Base-by-base conservation (phyloP, 2,329 filamentous ascomycete genomes). In the Microascus cirrosus region DNA sequence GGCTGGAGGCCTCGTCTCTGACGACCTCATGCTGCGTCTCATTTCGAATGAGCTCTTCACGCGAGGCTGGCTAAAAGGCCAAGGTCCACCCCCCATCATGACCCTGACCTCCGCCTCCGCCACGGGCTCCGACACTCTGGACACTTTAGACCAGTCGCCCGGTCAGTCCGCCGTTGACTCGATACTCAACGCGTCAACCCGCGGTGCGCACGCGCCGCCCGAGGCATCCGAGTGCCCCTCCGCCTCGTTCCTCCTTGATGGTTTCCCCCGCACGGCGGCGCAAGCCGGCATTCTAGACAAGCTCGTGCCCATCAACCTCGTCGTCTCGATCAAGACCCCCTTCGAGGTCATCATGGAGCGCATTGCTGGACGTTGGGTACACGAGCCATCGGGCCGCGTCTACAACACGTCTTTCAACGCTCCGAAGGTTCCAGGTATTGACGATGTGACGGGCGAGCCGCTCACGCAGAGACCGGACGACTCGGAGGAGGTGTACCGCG, bases 351-450 rank as follows among this genome's bases (percentile, higher is more conserved):
- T 99, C 60, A 80, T 97, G 63, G 84, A 91, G 64, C 87, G 94
- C 58, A 96, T 99, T 64, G 84, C 89, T 51, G 91, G 90, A 56
- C 87, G 94, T 59, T 96, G 92, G 92, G 87, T 96, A 48, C 94
- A 99, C 72, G 88, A 89, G 66, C 85, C 90, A 0, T 95, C 90
- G 0, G 94, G 94, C 1, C 82, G 94, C 32, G 87, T 96, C 18
- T 99, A 99, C 77, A 99, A 99, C 70, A 95, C 91, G 2, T 85
- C 85, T 0, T 99, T 96, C 76, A 91, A 97, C 68, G 81, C 88
- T 8, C 94, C 94, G 1, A 87, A 86, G 63, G 84, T 92, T 1
- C 73, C 83, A 0, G 93, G 94, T 28, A 82, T 79, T 63, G 94
- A 99, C 71, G 94, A 99, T 70, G 68, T 96, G 54, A 99, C 94